Conservation (phyloP, 805 yeast species). For the Sugiyamaella boreocaroliniensis region DNA sequence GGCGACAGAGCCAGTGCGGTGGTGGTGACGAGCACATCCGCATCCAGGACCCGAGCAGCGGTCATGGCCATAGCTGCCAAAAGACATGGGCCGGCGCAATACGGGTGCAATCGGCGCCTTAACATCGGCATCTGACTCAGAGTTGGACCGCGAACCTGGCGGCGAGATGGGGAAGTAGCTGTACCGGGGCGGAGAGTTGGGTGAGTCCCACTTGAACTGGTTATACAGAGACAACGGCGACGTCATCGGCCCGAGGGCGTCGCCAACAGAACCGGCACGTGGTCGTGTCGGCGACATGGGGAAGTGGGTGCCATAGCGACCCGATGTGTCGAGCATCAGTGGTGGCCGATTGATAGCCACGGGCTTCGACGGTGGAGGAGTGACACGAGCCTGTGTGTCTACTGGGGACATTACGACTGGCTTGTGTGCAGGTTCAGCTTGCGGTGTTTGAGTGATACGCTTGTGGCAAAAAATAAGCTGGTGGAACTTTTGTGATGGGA, state of each 20-base stretch:
- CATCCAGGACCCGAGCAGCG: conserved; percentile 1
- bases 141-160: neutral
- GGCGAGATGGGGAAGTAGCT: neutral
- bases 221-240: neutral
- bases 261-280: neutral
- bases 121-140: neutral
- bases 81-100: neutral
- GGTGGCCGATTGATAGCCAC: neutral
- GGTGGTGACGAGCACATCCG: conserved; percentile 25
- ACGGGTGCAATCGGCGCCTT: neutral
- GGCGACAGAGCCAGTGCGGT: conserved; percentile 25
- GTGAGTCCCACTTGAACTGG: neutral
- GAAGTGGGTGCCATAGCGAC: neutral
- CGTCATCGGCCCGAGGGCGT: neutral
- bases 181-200: neutral
- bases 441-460: no score
- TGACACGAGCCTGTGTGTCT: no score
- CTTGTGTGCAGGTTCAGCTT: no score
- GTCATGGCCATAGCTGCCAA: neutral
- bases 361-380: neutral
- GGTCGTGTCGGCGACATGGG: neutral
- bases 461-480: no score
- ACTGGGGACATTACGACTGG: no score
- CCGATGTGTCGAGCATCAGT: neutral
- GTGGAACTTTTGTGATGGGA: no score